Percentiles rank a stretch among this genome's conserved stretches.
phyloP scores from a whole-genome alignment of 208 protist genomes.

The Vickermania ingenoplastis region DNA sequence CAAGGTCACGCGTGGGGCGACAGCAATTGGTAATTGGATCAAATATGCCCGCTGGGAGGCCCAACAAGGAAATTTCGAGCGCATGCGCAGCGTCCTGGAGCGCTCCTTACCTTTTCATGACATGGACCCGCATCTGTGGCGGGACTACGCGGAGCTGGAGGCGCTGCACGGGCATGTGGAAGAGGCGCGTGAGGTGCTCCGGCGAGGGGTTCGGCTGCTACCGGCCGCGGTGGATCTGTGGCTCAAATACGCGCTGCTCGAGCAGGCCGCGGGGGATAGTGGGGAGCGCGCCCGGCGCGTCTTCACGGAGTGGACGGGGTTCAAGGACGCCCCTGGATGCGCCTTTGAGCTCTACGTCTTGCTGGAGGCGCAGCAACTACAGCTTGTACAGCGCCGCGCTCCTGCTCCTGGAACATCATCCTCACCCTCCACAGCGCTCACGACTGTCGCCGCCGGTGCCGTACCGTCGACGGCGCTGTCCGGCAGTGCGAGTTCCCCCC shows the following conservation, averaged over 20 bases:
- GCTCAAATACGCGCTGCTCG: constrained; percentile 94
- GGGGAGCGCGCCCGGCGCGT: constrained; percentile 58
- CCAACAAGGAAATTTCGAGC: constrained; percentile 90
- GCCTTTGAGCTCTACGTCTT: constrained; percentile 93
- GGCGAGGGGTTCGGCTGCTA: constrained; percentile 93
- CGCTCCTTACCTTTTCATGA: constrained; percentile 88
- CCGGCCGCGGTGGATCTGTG: constrained; percentile 95
- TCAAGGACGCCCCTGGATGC: constrained; percentile 33
- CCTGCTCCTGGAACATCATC: not conserved
- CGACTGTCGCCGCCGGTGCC: not conserved
- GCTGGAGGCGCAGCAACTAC: constrained; percentile 68
- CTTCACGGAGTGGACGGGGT: constrained; percentile 94
- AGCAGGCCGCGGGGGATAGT: constrained; percentile 70
- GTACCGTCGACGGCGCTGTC: not conserved
- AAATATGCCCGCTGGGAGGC: constrained; percentile 98
- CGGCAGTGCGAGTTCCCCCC: not conserved
- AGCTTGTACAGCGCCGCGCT: not conserved
- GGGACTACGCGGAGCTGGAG: constrained; percentile 99
- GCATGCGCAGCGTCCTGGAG: constrained; percentile 95
- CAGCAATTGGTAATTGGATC: constrained; percentile 82
- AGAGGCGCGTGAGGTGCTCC: constrained; percentile 95
- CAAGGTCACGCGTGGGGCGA: constrained; percentile 71
- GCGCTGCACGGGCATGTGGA: constrained; percentile 95
- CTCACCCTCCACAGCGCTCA: not conserved
- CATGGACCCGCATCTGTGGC: constrained; percentile 84